phyloP scores from a whole-genome alignment of 192 early-diverging fungal species.

The Polychytrium aggregatum region DNA sequence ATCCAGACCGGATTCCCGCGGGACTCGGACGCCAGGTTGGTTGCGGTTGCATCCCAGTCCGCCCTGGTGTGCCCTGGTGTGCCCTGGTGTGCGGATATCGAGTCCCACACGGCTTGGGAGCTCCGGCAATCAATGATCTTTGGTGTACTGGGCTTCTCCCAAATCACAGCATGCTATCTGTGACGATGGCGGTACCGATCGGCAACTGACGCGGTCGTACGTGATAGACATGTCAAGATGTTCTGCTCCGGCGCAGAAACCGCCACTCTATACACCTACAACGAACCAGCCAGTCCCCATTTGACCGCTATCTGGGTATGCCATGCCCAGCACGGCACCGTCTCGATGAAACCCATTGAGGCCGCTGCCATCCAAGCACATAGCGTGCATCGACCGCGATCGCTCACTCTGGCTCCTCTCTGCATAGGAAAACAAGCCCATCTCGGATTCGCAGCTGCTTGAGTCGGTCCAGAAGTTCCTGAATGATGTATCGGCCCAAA shows the following conservation, averaged over 20 bases:
- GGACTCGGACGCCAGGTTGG: slow-evolving; percentile 59
- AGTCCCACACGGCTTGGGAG: too few species aligned
- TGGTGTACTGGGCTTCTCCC: too few species aligned
- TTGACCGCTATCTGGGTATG: slow-evolving; percentile 35
- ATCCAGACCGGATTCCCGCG: slow-evolving; percentile 74
- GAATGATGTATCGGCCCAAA: not conserved
- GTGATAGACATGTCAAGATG: slow-evolving; percentile 44
- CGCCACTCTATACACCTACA: slow-evolving; percentile 48
- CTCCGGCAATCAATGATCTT: too few species aligned
- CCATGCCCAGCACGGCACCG: not conserved
- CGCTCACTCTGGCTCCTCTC: slow-evolving; percentile 1
- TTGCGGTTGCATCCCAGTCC: too few species aligned
- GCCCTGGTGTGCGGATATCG: too few species aligned
- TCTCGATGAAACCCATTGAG: too few species aligned
- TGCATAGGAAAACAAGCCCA: slow-evolving; percentile 14
- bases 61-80: too few species aligned
- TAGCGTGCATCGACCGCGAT: not conserved
- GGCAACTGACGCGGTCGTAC: too few species aligned
- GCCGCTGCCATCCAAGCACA: not conserved
- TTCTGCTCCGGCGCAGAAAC: slow-evolving; percentile 28
- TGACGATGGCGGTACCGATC: too few species aligned
- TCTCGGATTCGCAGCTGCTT: slow-evolving; percentile 18
- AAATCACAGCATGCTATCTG: too few species aligned
- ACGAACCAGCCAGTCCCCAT: slow-evolving; percentile 67
- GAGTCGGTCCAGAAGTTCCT: slow-evolving; percentile 6